Evolutionary conservation across 2,329 filamentous ascomycete genomes (phyloP), one percentile per base, ranked within the genome.

Genomic region (Byssoonygena ceratinophila): DNA sequence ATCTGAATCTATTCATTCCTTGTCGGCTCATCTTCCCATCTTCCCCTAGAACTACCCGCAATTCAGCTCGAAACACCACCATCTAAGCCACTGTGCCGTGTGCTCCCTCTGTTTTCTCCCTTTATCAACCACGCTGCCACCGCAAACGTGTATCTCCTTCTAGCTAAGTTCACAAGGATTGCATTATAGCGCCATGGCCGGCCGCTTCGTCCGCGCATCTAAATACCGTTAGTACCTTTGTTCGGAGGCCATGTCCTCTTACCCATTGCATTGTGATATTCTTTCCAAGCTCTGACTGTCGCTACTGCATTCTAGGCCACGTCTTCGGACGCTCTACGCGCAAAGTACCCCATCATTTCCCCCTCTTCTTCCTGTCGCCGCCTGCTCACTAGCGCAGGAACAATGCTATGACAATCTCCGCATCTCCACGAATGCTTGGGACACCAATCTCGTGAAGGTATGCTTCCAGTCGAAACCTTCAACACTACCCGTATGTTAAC

Each of bases 371-470:
- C 34, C 12, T 9, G 9, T 16, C 12, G 16, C 27, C 29, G 20
- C 22, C 16, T 36, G 27, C 51, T 48, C 22, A 51, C 54, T 44
- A 46, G 16, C 32, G 18, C 54, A 83, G 80, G 92, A 98, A 71
- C 87, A 87, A 79, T 96, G 90, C 77, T 98, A 97, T 74, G 92
- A 98, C 72, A 97, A 97, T 72, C 76, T 98, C 61, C 87, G 88
- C 68, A 88, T 98, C 71, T 96, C 89, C 66, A 87, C 85, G 72
- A 98, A 98, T 82, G 92, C 92, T 52, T 98, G 92, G 92, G 92
- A 98, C 71, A 96, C 90, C 65, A 98, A 98, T 75, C 76, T 98
- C 66, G 80, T 97, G 74, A 97, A 97, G 84, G 89, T 94, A 71
- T 69, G 77, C 2, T 9, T 29, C 7, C 11, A 8, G 3, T 40